Base-by-base conservation (phyloP, 257 asterid species). In the Echium plantagineum region DNA sequence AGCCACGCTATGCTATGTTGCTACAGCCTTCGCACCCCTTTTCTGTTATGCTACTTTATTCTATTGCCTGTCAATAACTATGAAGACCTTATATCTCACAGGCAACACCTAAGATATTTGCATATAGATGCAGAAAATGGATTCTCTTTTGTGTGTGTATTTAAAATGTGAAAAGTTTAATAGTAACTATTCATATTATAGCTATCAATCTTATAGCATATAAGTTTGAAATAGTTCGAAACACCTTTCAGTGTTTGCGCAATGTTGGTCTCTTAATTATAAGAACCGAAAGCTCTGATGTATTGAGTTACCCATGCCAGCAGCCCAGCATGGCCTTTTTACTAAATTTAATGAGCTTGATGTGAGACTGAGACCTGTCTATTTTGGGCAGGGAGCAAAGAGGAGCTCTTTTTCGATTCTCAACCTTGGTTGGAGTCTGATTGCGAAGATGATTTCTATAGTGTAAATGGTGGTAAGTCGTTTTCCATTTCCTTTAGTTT, bases 361-460 rank as follows among this genome's bases (percentile, higher is more conserved):
- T 24, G 3, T 24, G 26, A 24, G 26, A 24, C 2, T 24, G 26
- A 24, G 26, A 24, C 26, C 26, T 24, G 8, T 38, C 48, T 42
- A 42, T 15, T 7, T 13, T 65, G 57, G 53, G 66, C 85, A 85
- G 94, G 88, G 67, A 89, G 85, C 79, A 83, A 79, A 68, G 94
- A 85, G 35, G 97, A 84, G 71, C 47, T 76, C 59, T 86, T 86
- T 71, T 86, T 82, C 55, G 94, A 89, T 63, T 76, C 95, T 35
- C 90, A 80, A 28, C 77, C 87, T 2, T 86, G 94, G 87, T 66
- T 84, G 61, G 97, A 89, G 52, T 89, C 95, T 0, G 97, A 89
- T 62, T 74, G 89, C 1, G 97, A 89, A 21, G 97, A 89, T 54
- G 97, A 86, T 66, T 89, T 80, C 67, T 58, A 47, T 21, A 89